Base-by-base conservation (phyloP, 1,284 basidiomycete genomes). In the Porodaedalea pini region DNA sequence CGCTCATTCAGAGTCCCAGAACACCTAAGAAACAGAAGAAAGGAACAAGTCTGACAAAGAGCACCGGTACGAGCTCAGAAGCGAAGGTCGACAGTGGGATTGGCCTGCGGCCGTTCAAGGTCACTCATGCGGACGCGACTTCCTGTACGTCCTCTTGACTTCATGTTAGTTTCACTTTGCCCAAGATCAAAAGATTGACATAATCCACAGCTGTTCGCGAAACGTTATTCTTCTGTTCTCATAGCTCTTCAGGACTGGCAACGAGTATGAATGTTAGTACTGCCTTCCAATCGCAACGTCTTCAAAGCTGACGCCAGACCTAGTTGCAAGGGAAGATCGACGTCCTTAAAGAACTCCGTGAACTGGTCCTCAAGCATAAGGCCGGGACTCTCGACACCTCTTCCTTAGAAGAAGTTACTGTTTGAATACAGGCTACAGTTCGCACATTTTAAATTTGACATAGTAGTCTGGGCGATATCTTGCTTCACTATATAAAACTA, bases 241-340 rank as follows among this genome's bases (percentile, higher is more conserved):
- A 85, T 0, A 85, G 83, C 61, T 86, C 85, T 0, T 90, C 87
- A 0, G 86, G 81, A 0, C 73, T 82, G 13, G 86, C 88, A 0
- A 77, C 80, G 53, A 53, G 27, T 21, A 47, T 58, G 52, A 45
- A 19, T 11, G 43, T 37, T 2, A 43, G 44, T 50, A 23, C 17
- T 13, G n/a, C 13, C 36, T 43, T 21, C 10, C 37, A 4, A 4
- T 34, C 21, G 41, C 29, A 29, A 23, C 17, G 10, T 15, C 2
- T 27, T 31, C 32, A 32, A 45, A 13, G 21, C 25, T 58, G 19
- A 52, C 19, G 11, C 34, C 29, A 32, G 31, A 10, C 27, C 3
- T 58, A 73, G 72, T 67, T 69, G 25, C 41, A 60, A 2, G 68
- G 70, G 53, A 73, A 73, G 52, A 64, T 65, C 15, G 54, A 62